Evolutionary conservation across 1,139 yeast species (phyloP).

Genomic region (Yamadazyma conglobata): DNA sequence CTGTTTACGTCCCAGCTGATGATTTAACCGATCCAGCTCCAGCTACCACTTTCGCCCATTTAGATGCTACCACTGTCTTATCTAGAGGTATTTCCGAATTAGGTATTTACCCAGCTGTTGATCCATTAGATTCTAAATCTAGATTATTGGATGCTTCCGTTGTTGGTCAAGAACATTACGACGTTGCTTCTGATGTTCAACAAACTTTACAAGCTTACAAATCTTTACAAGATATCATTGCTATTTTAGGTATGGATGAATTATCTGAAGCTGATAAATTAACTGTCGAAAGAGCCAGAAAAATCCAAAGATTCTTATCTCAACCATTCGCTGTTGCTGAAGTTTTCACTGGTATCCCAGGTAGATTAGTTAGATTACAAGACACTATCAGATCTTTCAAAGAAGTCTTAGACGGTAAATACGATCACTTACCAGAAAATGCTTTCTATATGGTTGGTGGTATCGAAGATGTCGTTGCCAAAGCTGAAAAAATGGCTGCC

Average conservation of each 20-base stretch:
- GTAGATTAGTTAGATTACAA: constrained; percentile 94
- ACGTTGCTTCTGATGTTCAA: constrained; percentile 91
- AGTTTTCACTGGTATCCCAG: constrained; percentile 99
- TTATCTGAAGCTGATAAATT: constrained; percentile 97
- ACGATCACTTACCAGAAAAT: constrained; percentile 97
- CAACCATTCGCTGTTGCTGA: constrained; percentile 99
- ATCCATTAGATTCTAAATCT: constrained; percentile 98
- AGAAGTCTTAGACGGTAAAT: constrained; percentile 97
- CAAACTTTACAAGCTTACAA: constrained; percentile 99
- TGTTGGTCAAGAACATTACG: constrained; percentile 98
- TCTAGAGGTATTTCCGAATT: constrained; percentile 99
- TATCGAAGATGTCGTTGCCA: constrained; percentile 96
- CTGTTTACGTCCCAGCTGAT: constrained; percentile 99
- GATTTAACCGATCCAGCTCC: constrained; percentile 99
- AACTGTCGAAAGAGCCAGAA: constrained; percentile 99
- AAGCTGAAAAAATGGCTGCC: constrained; percentile 98
- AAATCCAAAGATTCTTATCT: constrained; percentile 99
- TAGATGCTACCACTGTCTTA: constrained; percentile 99
- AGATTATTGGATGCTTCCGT: constrained; percentile 96
- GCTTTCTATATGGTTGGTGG: constrained; percentile 99
- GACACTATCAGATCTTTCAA: constrained; percentile 93
- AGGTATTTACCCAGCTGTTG: constrained; percentile 99
- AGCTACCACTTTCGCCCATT: constrained; percentile 99
- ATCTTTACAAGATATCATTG: constrained; percentile 99
- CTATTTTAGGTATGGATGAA: constrained; percentile 99